Percentiles rank a stretch among this genome's conserved stretches.
phyloP scores from a whole-genome alignment of 257 asterid species.

The Lycium barbarum region DNA sequence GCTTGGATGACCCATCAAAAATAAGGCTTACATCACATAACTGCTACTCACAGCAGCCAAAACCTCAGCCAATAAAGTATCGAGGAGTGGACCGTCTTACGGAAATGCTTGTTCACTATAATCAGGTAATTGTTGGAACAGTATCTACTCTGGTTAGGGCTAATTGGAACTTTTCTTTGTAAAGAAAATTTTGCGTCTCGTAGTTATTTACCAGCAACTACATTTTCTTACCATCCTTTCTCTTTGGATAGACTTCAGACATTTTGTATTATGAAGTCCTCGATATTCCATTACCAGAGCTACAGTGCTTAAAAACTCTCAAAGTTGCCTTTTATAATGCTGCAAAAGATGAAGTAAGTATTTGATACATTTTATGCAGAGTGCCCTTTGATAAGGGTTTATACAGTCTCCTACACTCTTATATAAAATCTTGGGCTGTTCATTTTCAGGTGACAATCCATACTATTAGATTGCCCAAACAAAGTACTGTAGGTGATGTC shows the following conservation, averaged over 20 bases:
- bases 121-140: constrained; percentile 42
- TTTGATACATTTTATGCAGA: not conserved
- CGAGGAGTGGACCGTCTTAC: constrained; percentile 59
- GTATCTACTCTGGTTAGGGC: constrained; percentile 10
- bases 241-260: constrained; percentile 54
- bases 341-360: constrained; percentile 54
- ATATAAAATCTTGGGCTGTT: not conserved
- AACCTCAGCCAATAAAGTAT: constrained; percentile 63
- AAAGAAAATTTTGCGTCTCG: not conserved
- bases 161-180: not conserved
- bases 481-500: constrained; percentile 61
- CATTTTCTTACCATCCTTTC: not conserved
- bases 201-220: not conserved
- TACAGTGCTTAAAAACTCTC: constrained; percentile 64
- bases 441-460: constrained; percentile 43
- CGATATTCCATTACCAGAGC: constrained; percentile 70
- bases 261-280: constrained; percentile 67
- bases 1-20: constrained; percentile 63
- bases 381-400: not conserved
- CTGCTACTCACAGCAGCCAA: constrained; percentile 64
- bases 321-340: constrained; percentile 61
- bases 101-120: constrained; percentile 63
- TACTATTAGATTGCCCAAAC: constrained; percentile 57
- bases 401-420: not conserved
- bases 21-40: constrained; percentile 72